A percentile compares a stretch with the other conserved stretches of the same genome.
These are phyloP conservation scores for Clarireedia hainanense DNA, from an alignment of 2,329 filamentous ascomycete species.

Conservation along the genomic window DNA sequence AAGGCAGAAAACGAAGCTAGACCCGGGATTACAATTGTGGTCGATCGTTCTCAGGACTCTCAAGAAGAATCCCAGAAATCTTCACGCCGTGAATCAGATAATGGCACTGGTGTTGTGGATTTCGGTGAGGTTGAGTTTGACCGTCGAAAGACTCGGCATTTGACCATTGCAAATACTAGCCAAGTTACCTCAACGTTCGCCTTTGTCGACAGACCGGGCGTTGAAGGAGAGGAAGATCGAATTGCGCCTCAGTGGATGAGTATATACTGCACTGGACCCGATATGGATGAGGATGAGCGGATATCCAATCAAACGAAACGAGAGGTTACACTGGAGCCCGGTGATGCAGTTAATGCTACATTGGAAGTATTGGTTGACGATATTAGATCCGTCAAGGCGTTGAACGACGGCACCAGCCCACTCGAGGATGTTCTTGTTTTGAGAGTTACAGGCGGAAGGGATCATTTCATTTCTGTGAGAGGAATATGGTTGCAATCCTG, in stretches of 20 bases:
- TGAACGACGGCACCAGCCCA: conserved; percentile 60
- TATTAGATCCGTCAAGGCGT: conserved; percentile 52
- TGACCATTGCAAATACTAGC: conserved; percentile 91
- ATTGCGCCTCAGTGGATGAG: conserved; percentile 60
- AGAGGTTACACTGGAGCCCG: conserved; percentile 66
- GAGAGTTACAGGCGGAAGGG: conserved; percentile 72
- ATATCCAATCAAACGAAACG: conserved; percentile 15
- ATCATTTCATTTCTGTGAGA: conserved; percentile 82
- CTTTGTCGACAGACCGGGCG: conserved; percentile 70
- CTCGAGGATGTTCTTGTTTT: conserved; percentile 87
- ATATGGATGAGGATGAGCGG: conserved; percentile 29
- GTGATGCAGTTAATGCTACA: conserved; percentile 67
- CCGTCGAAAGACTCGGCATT: conserved; percentile 52
- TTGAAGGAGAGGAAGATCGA: conserved; percentile 37
- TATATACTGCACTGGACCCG: conserved; percentile 52
- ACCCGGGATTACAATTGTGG: conserved; percentile 73
- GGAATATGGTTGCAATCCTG: conserved; percentile 74
- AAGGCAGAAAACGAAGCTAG: conserved; percentile 85
- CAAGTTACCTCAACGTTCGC: conserved; percentile 70
- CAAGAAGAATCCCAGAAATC: conserved; percentile 20
- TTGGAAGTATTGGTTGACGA: conserved; percentile 61
- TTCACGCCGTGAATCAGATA: conserved; percentile 23
- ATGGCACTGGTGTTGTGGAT: conserved; percentile 51
- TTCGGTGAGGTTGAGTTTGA: conserved; percentile 71
- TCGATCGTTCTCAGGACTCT: conserved; percentile 49